Percentiles rank a stretch among this genome's conserved stretches.
phyloP scores from a whole-genome alignment of 345 rosid genomes.

The Turritis glabra region DNA sequence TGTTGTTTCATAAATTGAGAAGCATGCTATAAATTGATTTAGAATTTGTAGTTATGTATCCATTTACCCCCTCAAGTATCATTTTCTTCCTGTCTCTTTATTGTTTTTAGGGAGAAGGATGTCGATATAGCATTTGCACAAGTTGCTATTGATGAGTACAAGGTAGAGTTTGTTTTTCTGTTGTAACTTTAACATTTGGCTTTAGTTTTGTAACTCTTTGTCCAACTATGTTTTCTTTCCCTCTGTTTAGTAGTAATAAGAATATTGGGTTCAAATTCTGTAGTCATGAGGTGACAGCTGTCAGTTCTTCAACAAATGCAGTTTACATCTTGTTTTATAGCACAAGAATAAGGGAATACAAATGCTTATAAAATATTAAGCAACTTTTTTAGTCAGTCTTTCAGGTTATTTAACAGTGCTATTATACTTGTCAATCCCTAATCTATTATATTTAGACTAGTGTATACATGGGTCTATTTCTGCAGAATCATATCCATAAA shows the following conservation, averaged over 20 bases:
- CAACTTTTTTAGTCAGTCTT: background rate
- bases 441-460: conserved; percentile 1
- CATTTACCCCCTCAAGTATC: background rate
- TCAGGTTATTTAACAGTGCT: conserved; percentile 7
- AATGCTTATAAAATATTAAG: conserved; percentile 16
- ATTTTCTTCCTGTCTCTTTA: conserved; percentile 20
- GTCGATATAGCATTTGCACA: conserved; percentile 88
- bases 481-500: conserved; percentile 13
- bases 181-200: background rate
- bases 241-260: conserved; percentile 6
- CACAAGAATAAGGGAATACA: background rate
- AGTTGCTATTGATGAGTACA: conserved; percentile 90
- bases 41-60: background rate
- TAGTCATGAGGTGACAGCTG: background rate
- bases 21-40: background rate
- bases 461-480: background rate
- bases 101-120: conserved; percentile 78
- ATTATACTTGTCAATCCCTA: background rate
- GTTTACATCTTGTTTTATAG: conserved; percentile 15
- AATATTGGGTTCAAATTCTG: background rate
- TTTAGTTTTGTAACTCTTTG: conserved; percentile 7
- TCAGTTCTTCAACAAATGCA: conserved; percentile 3
- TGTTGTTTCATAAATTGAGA: conserved; percentile 17
- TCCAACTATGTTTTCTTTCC: background rate
- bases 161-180: conserved; percentile 49